Conservation (phyloP, 306 rosid genomes). For the Psophocarpus tetragonolobus region DNA sequence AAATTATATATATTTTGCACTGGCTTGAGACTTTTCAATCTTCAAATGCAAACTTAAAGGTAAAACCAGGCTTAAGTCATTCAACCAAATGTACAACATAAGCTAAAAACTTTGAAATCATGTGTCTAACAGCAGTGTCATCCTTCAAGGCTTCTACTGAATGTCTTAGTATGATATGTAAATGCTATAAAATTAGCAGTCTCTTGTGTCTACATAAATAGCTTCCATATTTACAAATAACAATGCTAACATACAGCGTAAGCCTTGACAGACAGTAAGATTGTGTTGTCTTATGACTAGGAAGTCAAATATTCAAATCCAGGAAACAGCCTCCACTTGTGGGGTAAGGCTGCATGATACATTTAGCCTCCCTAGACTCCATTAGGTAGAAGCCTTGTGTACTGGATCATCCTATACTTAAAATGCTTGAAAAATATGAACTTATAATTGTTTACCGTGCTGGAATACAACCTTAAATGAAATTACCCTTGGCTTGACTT, state of each 20-base stretch:
- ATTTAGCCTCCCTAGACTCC: not conserved
- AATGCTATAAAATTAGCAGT: not conserved
- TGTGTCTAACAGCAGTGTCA: not conserved
- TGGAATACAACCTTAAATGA: not conserved
- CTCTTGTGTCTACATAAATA: not conserved
- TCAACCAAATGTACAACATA: not conserved
- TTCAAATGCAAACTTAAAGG: not conserved
- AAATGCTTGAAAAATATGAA: not conserved
- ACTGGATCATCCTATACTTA: not conserved
- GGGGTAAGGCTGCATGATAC: not conserved
- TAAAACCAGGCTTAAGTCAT: not conserved
- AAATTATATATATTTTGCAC: constrained; percentile 9
- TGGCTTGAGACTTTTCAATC: constrained; percentile 19
- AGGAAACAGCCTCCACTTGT: not conserved
- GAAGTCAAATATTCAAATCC: not conserved
- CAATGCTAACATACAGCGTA: not conserved
- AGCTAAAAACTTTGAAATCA: not conserved
- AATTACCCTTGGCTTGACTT: not conserved
- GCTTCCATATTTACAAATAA: not conserved
- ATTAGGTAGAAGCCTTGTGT: not conserved
- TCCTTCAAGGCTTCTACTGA: constrained; percentile 6
- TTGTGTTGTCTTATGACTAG: not conserved
- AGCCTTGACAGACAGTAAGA: not conserved
- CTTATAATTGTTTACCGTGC: not conserved
- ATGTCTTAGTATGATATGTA: not conserved